Percentiles rank a stretch among this genome's conserved stretches.
Conservation (phyloP, 805 yeast species). For the Candida multigemmis region DNA sequence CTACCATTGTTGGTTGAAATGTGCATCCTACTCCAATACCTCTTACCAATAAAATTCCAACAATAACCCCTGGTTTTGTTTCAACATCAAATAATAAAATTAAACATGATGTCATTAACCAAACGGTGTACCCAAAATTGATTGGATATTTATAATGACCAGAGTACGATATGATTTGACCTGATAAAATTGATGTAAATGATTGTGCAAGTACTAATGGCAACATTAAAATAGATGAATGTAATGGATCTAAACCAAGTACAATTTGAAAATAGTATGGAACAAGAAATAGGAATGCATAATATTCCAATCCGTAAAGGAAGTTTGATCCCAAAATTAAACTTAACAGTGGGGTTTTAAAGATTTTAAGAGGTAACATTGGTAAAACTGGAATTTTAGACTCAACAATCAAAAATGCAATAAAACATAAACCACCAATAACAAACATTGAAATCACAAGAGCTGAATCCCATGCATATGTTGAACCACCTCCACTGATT, state of each 20-base stretch:
- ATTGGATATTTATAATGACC: slow-evolving; percentile 37
- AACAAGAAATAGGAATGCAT: slow-evolving; percentile 37
- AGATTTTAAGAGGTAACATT: slow-evolving; percentile 42
- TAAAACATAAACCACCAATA: slow-evolving; percentile 23
- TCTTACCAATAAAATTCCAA: slow-evolving; percentile 7
- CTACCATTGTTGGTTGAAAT: slow-evolving; percentile 49
- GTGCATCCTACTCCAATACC: slow-evolving; percentile 38
- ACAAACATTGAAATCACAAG: slow-evolving; percentile 25
- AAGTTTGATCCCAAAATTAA: slow-evolving; percentile 24
- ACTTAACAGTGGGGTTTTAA: slow-evolving; percentile 25
- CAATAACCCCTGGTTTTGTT: slow-evolving; percentile 21
- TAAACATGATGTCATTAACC: slow-evolving; percentile 34
- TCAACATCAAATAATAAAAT: slow-evolving; percentile 19
- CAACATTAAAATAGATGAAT: slow-evolving; percentile 31
- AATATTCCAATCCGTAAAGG: slow-evolving; percentile 41
- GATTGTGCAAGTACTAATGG: slow-evolving; percentile 39
- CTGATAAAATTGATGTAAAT: slow-evolving; percentile 31
- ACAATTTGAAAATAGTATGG: slow-evolving; percentile 15
- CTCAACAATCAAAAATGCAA: slow-evolving; percentile 41
- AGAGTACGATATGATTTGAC: slow-evolving; percentile 32
- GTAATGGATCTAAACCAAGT: slow-evolving; percentile 27
- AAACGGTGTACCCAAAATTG: slow-evolving; percentile 28
- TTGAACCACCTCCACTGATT: slow-evolving; percentile 52
- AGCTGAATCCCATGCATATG: slow-evolving; percentile 44
- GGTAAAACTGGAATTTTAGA: slow-evolving; percentile 40